These are phyloP conservation scores for Hypericum androsaemum DNA, from an alignment of 345 rosid species.

Conservation along the genomic window DNA sequence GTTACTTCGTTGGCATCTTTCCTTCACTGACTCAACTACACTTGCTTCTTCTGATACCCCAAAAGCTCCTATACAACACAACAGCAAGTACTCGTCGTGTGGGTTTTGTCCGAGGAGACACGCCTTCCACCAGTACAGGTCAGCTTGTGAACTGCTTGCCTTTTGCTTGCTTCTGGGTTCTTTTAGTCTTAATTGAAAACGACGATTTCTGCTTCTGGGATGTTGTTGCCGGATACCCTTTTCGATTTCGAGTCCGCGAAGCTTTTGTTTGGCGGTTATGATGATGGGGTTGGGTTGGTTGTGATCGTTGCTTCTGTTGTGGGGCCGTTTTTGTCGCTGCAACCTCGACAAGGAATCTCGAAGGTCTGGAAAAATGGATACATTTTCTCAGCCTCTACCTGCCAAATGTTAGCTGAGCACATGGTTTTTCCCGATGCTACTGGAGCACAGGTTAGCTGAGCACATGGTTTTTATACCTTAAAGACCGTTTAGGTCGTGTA, in stretches of 20 bases:
- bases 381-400: too few species aligned
- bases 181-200: too few species aligned
- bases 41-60: too few species aligned
- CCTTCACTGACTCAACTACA: too few species aligned
- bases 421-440: slow-evolving; percentile 26
- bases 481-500: neutral
- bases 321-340: slow-evolving; percentile 54
- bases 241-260: slow-evolving; percentile 30
- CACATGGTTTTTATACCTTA: neutral
- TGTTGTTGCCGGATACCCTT: slow-evolving; percentile 45
- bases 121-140: slow-evolving; percentile 85
- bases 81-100: too few species aligned
- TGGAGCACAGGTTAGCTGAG: slow-evolving; percentile 25
- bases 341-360: slow-evolving; percentile 31
- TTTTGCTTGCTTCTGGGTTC: neutral
- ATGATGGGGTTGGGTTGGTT: slow-evolving; percentile 30
- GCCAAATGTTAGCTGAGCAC: slow-evolving; percentile 26
- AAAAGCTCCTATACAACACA: too few species aligned
- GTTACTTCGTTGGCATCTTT: too few species aligned
- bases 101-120: too few species aligned
- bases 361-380: too few species aligned
- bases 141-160: slow-evolving; percentile 11
- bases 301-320: slow-evolving; percentile 79
- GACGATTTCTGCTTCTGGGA: slow-evolving; percentile 83
- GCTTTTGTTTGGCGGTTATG: slow-evolving; percentile 21